Evolutionary conservation across 768 basidiomycete species (phyloP).

Genomic region (Arthromyces matolae): DNA sequence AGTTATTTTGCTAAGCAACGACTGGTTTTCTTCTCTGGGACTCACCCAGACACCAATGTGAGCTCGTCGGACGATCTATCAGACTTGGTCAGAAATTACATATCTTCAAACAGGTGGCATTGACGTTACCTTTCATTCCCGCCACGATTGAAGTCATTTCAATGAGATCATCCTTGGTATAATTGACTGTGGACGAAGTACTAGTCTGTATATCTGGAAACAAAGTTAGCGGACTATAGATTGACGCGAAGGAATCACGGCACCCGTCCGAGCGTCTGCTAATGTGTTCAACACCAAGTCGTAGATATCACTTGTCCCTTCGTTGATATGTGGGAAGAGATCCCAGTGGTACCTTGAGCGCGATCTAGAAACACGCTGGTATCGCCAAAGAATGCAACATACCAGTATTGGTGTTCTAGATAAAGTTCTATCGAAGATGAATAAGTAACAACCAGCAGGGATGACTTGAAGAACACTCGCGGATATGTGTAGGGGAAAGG

Average conservation of each 20-base stretch:
- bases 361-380: background rate
- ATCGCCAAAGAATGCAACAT: no score
- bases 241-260: background rate
- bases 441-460: no score
- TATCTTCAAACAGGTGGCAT: no score
- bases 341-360: conserved; percentile 10
- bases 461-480: no score
- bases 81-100: background rate
- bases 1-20: no score
- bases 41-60: conserved; percentile 13
- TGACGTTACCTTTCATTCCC: conserved; percentile 2
- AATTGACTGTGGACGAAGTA: background rate
- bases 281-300: conserved; percentile 2
- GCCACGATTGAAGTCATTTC: conserved; percentile 13
- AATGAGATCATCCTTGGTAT: background rate
- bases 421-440: no score
- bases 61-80: background rate
- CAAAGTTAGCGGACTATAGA: background rate
- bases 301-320: background rate
- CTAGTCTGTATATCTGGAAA: conserved; percentile 6
- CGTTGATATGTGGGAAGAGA: conserved; percentile 4
- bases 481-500: no score
- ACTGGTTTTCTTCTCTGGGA: no score
- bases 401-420: no score
- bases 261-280: conserved; percentile 13